Percentiles rank a stretch among this genome's conserved stretches.
phyloP scores from a whole-genome alignment of 192 early-diverging fungal species.

The Linnemannia schmuckeri region DNA sequence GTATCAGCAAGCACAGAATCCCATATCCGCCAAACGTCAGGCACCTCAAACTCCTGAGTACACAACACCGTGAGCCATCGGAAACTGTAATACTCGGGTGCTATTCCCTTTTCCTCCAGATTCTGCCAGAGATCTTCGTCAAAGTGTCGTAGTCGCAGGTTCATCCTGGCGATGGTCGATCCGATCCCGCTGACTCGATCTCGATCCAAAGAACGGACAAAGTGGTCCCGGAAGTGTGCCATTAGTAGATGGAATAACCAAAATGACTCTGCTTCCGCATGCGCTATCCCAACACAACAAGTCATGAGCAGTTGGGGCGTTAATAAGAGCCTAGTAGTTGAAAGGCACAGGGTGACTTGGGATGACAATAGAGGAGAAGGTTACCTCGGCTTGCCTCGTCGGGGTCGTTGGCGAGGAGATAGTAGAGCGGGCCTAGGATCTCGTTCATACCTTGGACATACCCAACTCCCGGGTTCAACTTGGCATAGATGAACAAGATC shows the following conservation, averaged over 20 bases:
- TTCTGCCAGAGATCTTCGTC: conserved; percentile 73
- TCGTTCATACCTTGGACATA: conserved; percentile 96
- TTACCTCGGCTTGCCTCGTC: conserved; percentile 61
- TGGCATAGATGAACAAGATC: conserved; percentile 83
- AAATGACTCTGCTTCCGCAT: conserved; percentile 87
- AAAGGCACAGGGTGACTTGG: not conserved
- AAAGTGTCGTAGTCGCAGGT: conserved; percentile 62
- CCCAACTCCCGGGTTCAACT: conserved; percentile 83
- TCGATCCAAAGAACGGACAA: conserved; percentile 79
- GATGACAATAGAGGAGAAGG: not conserved
- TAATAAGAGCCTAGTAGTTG: not conserved
- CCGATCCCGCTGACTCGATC: conserved; percentile 69
- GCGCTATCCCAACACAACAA: conserved; percentile 55
- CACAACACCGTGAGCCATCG: conserved; percentile 85
- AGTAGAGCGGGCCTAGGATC: conserved; percentile 84
- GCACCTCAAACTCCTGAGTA: conserved; percentile 82
- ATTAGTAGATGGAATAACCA: conserved; percentile 80
- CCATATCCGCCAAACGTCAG: conserved; percentile 85
- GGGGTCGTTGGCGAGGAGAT: conserved; percentile 74
- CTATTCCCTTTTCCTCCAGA: conserved; percentile 73
- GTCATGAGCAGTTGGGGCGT: not conserved
- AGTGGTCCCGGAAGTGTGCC: conserved; percentile 83
- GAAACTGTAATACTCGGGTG: conserved; percentile 83
- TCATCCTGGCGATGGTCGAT: conserved; percentile 73
- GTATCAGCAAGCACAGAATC: conserved; percentile 83